phyloP scores from a whole-genome alignment of 352 stramenopile species.

The Phytophthora pini region DNA sequence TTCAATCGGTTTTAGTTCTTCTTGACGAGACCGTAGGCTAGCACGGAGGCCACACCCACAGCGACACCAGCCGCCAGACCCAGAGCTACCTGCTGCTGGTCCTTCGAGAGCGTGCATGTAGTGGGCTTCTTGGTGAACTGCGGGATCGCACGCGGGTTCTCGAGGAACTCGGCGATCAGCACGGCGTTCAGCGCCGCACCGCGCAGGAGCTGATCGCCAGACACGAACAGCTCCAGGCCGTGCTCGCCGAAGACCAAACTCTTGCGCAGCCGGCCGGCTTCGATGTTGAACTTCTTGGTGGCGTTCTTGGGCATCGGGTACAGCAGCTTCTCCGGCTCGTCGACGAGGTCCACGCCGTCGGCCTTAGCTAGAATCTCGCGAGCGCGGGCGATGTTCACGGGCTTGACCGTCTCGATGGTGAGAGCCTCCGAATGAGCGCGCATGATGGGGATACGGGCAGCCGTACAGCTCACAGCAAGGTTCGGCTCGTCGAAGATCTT shows the following conservation, averaged over 20 bases:
- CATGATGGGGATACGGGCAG: conserved; percentile 97
- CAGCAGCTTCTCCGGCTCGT: conserved; percentile 77
- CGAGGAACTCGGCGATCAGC: conserved; percentile 94
- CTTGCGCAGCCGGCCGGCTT: conserved; percentile 95
- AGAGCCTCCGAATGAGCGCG: conserved; percentile 97
- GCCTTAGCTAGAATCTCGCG: conserved; percentile 84
- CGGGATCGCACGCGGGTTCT: conserved; percentile 60
- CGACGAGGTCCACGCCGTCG: conserved; percentile 95
- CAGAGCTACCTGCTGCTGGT: conserved; percentile 38
- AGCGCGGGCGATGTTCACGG: conserved; percentile 86
- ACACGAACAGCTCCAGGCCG: conserved; percentile 98
- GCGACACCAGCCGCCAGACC: conserved; percentile 44
- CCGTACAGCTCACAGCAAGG: conserved; percentile 92
- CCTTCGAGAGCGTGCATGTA: conserved; percentile 41
- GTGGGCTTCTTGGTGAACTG: conserved; percentile 77
- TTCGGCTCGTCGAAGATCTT: conserved; percentile 96
- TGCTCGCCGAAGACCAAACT: conserved; percentile 96
- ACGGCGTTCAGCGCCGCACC: conserved; percentile 98
- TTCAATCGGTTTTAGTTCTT: conserved; percentile 50
- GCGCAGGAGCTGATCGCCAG: conserved; percentile 96
- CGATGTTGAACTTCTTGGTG: conserved; percentile 98
- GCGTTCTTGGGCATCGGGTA: conserved; percentile 99
- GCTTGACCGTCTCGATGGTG: conserved; percentile 93
- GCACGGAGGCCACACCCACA: conserved; percentile 46
- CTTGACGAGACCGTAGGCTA: conserved; percentile 50